Evolutionary conservation across 495 filamentous ascomycete genomes (phyloP).

Genomic region (Penicillium alfredii): DNA sequence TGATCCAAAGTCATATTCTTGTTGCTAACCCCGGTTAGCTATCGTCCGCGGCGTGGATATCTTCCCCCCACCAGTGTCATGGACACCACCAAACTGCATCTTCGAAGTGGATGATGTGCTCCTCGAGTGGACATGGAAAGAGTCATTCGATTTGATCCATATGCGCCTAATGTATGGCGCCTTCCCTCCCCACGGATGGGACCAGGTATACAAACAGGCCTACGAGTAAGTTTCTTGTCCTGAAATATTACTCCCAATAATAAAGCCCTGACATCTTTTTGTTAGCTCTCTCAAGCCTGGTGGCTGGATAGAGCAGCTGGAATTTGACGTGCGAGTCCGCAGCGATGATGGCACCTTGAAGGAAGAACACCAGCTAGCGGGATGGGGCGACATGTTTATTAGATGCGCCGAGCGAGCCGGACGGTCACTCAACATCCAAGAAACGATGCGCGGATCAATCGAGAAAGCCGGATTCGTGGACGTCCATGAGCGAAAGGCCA

Average conservation of each 20-base stretch:
- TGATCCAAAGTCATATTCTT: slow-evolving; percentile 6
- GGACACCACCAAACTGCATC: slow-evolving; percentile 20
- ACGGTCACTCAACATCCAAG: slow-evolving; percentile 1
- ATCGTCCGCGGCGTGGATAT: slow-evolving; percentile 10
- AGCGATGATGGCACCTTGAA: slow-evolving; percentile 37
- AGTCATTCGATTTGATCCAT: slow-evolving; percentile 22
- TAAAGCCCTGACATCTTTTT: not conserved
- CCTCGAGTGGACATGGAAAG: slow-evolving; percentile 14
- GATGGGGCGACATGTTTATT: slow-evolving; percentile 12
- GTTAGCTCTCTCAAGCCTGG: slow-evolving; percentile 31
- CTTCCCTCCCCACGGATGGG: slow-evolving; percentile 15
- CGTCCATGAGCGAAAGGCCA: slow-evolving; percentile 38
- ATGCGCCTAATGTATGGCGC: slow-evolving; percentile 9
- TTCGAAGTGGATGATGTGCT: slow-evolving; percentile 21
- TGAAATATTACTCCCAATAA: not conserved
- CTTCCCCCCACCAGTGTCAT: slow-evolving; percentile 10
- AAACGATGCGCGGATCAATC: slow-evolving; percentile 13
- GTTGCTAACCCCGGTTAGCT: not conserved
- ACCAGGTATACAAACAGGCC: slow-evolving; percentile 15
- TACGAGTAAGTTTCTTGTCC: slow-evolving; percentile 15
- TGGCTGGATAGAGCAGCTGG: slow-evolving; percentile 47
- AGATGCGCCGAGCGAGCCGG: slow-evolving; percentile 9
- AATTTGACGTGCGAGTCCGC: slow-evolving; percentile 31
- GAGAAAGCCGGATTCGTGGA: slow-evolving; percentile 28
- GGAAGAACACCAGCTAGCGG: slow-evolving; percentile 17